Evolutionary conservation across 192 early-diverging fungal genomes (phyloP).

Genomic region (Irineochytrium annulatum): DNA sequence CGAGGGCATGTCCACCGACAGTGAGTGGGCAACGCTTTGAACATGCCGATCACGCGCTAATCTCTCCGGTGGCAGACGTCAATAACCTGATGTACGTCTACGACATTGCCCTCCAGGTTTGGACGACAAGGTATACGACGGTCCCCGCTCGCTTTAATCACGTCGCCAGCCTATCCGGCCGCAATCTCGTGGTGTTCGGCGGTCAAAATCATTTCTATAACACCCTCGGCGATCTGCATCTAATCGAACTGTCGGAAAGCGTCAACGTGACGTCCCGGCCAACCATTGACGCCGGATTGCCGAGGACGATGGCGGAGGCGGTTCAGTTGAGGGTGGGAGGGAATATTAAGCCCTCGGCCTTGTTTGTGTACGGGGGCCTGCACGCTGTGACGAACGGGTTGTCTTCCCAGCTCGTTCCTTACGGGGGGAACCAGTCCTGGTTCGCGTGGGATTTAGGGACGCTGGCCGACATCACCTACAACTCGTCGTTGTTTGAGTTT

Average conservation of each 20-base stretch:
- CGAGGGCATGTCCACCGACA: no score
- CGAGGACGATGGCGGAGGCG: not conserved
- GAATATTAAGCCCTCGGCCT: no score
- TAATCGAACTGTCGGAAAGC: not conserved
- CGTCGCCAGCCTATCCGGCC: not conserved
- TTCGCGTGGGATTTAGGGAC: constrained; percentile 2
- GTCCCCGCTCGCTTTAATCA: not conserved
- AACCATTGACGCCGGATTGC: not conserved
- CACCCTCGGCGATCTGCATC: not conserved
- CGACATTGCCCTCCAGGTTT: not conserved
- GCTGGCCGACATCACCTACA: not conserved
- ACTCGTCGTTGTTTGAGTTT: not conserved
- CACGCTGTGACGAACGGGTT: not conserved
- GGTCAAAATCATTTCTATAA: not conserved
- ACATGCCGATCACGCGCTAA: no score
- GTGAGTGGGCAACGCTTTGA: no score
- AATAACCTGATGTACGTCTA: not conserved
- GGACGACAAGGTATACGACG: not conserved
- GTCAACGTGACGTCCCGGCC: not conserved
- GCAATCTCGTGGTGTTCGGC: not conserved
- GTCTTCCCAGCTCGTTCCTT: not conserved
- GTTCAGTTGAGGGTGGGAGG: not conserved
- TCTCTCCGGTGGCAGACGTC: not conserved
- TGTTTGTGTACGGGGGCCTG: not conserved
- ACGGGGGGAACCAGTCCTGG: not conserved